Base-by-base conservation (phyloP, 495 filamentous ascomycete genomes). In the Aspergillus incahuasiensis region DNA sequence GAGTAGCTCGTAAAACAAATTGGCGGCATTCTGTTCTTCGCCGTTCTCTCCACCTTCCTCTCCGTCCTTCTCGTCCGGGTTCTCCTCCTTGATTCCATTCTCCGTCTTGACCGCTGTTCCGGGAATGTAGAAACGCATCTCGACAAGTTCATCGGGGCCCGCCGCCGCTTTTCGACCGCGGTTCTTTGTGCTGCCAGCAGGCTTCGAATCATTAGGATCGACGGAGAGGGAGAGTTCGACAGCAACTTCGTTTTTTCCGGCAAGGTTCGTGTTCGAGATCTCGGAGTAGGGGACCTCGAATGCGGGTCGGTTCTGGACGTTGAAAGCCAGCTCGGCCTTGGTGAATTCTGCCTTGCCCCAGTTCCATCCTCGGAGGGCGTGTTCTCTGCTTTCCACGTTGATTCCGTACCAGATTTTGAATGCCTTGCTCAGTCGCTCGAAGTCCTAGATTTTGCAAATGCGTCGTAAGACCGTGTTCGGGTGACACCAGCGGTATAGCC, bases 61-160 rank as follows among this genome's bases (percentile, higher is more conserved):
- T 16, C 89, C 88, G 28, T 87, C 79, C 49, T 83, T 79, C 25
- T 86, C 85, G 54, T 88, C 89, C 15, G 79, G 86, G 42, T 88
- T 89, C 41, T 86, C 83, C 25, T 61, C 58, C 54, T 66, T 66
- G 21, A 58, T 35, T 39, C 80, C 74, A 58, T 88, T 87, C 63
- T 91, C 88, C 66, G 91, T 95, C 71, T 89, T 89, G 19, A 86
- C 85, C 2, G 88, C 90, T 0, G 86, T 90, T 35, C 95, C 95
- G 12, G 95, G 95, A 52, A 99, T 96, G 74, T 97, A 99, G 75
- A 99, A 97, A 46, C 95, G 83, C 90, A 97, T 96, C 72, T 99
- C 95, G 13, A 96, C 90, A 47, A 99, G 75, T 74, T 97, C 91
- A 66, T 99, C 95, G 48, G 84, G 83, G 20, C 88, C 90, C 25